Percentiles rank a stretch among this genome's conserved stretches.
Conservation (phyloP, 2,329 filamentous ascomycete species). For the Dothidotthia symphoricarpi region DNA sequence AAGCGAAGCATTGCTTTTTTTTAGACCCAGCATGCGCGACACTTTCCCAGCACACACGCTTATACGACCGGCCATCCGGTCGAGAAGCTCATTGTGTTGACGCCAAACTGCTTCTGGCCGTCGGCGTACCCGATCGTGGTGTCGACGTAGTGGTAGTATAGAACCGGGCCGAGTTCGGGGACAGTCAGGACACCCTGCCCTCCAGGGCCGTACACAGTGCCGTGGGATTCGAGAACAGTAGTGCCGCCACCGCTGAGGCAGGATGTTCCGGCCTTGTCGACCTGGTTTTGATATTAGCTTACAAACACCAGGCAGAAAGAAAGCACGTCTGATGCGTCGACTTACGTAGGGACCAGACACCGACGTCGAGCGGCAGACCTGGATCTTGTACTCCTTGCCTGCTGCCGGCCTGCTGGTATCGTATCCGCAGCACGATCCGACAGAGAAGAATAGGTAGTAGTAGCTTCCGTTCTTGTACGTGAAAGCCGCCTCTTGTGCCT, state of each 20-base stretch:
- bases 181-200: constrained; percentile 59
- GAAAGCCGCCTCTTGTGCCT: constrained; percentile 56
- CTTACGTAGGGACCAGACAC: constrained; percentile 52
- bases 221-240: constrained; percentile 57
- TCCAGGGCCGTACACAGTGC: constrained; percentile 60
- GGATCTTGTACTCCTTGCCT: constrained; percentile 63
- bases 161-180: constrained; percentile 40
- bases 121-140: constrained; percentile 51
- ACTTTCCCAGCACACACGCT: no score
- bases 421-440: constrained; percentile 60
- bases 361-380: constrained; percentile 56
- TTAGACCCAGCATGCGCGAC: no score
- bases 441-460: constrained; percentile 64
- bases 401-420: constrained; percentile 50
- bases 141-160: constrained; percentile 30
- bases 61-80: constrained; percentile 44
- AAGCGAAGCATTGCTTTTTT: no score
- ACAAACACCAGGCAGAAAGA: no score
- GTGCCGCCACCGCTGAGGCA: constrained; percentile 58
- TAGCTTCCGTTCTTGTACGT: constrained; percentile 55
- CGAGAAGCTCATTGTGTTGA: constrained; percentile 48
- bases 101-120: constrained; percentile 49
- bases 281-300: no score
- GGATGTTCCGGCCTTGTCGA: constrained; percentile 51
- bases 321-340: no score